Evolutionary conservation across 306 rosid genomes (phyloP).

Genomic region (Malus domestica): DNA sequence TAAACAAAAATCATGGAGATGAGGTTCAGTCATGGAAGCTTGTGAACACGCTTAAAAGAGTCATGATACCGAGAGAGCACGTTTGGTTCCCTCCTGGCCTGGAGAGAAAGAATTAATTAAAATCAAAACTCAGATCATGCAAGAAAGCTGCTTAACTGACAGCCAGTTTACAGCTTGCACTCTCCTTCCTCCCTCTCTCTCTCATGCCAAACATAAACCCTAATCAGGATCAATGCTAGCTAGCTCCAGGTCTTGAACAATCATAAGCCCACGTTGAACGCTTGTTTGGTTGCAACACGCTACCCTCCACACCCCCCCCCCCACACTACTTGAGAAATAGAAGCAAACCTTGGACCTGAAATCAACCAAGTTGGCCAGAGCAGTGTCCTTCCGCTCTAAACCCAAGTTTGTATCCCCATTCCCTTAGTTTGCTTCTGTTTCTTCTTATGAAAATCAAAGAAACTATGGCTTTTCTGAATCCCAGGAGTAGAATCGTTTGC

Average conservation of each 20-base stretch:
- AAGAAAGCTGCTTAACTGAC: slow-evolving; percentile 93
- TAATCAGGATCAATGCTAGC: slow-evolving; percentile 21
- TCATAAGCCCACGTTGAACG: slow-evolving; percentile 33
- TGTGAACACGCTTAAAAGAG: slow-evolving; percentile 52
- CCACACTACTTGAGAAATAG: neutral
- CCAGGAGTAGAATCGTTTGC: neutral
- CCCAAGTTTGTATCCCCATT: neutral
- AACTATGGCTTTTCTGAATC: neutral
- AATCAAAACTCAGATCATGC: slow-evolving; percentile 61
- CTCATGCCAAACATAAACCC: slow-evolving; percentile 46
- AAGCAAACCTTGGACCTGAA: no score
- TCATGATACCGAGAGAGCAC: slow-evolving; percentile 72
- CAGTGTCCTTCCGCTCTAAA: no score
- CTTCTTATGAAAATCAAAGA: neutral
- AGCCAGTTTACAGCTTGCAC: slow-evolving; percentile 87
- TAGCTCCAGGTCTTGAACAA: slow-evolving; percentile 28
- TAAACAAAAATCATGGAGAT: slow-evolving; percentile 33
- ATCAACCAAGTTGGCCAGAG: neutral
- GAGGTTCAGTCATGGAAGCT: slow-evolving; percentile 21
- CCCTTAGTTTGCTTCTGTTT: neutral
- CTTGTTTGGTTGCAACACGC: slow-evolving; percentile 18
- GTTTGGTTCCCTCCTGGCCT: slow-evolving; percentile 58
- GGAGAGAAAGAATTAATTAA: neutral
- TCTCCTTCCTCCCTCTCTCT: slow-evolving; percentile 18
- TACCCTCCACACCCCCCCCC: neutral